Evolutionary conservation across 2,329 filamentous ascomycete species (phyloP), one percentile per base, ranked within the genome.

Genomic region (Ophiocordyceps unilateralis): DNA sequence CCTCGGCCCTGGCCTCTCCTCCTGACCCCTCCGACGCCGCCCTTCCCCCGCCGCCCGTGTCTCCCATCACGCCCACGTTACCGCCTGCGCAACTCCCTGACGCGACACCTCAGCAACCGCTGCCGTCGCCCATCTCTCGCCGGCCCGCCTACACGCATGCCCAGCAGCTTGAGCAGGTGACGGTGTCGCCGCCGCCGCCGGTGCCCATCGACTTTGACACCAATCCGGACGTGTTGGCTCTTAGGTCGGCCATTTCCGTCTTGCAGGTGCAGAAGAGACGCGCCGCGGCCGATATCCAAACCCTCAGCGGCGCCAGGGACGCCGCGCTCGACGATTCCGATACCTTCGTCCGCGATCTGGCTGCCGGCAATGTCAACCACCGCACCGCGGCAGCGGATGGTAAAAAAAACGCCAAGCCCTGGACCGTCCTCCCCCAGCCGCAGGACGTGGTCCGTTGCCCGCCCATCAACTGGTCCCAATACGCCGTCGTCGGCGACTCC

Each of bases 401-500:
- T 21, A 50, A 52, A 5, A 51, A 55, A 36, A 50, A 46, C 17
- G 15, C 32, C 20, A 42, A 51, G 44, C 54, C 51, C 20, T 87
- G 87, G 65, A 66, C 74, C 2, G 64, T 64, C 17, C 72, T 95
- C 14, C 88, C 88, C 0, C 72, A 72, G 14, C 77, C 83, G 7
- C 89, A 95, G 59, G 83, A 83, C 51, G 67, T 96, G 1, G 80
- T 93, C 22, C 78, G 88, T 36, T 86, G 81, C 63, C 89, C 89
- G 9, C 82, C 85, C 9, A 80, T 96, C 55, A 94, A 95, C 65
- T 96, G 89, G 89, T 76, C 79, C 12, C 88, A 94, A 56, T 96
- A 96, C 59, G 84, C 85, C 51, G 71, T 95, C n/a, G 78, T 91
- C 3, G 88, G 86, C 41, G 57, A 61, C 20, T 76, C 84, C 1